A percentile compares a stretch with the other conserved stretches of the same genome.
Conservation (phyloP, 1,284 basidiomycete genomes). For the Melampsora americana region DNA sequence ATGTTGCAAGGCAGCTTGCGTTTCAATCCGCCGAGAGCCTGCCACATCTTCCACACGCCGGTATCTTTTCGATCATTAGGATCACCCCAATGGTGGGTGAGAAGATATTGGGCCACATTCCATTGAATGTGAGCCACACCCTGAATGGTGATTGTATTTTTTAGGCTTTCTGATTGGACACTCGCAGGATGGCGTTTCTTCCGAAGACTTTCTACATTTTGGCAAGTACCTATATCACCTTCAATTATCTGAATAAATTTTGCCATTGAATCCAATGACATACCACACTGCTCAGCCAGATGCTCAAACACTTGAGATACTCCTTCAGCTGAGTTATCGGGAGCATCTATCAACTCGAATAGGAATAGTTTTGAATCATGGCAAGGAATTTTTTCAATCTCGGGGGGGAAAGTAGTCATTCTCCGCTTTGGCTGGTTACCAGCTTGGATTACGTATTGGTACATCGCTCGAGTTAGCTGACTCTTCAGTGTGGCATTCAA, state of each 20-base stretch:
- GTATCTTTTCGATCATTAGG: conserved; percentile 1
- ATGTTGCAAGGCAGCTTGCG: background rate
- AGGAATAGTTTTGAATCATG: conserved; percentile 6
- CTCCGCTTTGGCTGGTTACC: background rate
- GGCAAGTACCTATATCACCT: conserved; percentile 14
- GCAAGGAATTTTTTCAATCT: background rate
- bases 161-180: background rate
- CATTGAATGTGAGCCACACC: conserved; percentile 23
- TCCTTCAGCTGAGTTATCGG: conserved; percentile 17
- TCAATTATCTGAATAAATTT: background rate
- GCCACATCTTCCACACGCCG: conserved; percentile 10
- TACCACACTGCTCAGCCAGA: background rate
- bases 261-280: background rate
- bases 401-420: background rate
- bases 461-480: conserved; percentile 5
- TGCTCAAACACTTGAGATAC: background rate
- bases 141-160: conserved; percentile 3
- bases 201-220: background rate
- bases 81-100: conserved; percentile 17
- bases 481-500: background rate
- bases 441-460: background rate
- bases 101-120: conserved; percentile 15
- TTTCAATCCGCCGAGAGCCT: background rate
- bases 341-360: conserved; percentile 11
- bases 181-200: background rate